Evolutionary conservation across 2,329 filamentous ascomycete species (phyloP).

Genomic region (Tolypocladium amazonense): DNA sequence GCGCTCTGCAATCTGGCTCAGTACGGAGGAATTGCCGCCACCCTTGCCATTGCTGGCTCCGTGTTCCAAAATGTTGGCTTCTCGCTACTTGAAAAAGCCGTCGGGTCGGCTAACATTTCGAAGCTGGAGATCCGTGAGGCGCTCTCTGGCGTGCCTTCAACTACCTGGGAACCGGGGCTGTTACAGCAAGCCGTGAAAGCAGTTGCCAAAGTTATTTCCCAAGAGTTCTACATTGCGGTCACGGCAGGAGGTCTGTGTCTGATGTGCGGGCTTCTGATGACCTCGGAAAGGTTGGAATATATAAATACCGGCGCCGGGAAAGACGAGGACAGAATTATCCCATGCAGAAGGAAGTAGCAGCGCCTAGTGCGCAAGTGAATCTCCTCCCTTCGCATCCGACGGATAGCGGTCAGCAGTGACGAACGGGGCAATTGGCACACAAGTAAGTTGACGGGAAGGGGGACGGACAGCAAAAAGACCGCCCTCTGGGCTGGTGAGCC

Average conservation of each 20-base stretch:
- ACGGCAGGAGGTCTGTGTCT: not conserved
- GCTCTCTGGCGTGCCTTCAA: not conserved
- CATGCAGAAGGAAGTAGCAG: too few species aligned
- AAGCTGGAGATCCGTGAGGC: not conserved
- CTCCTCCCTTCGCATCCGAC: too few species aligned
- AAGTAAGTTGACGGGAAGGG: too few species aligned
- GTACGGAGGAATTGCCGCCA: slow-evolving; percentile 16
- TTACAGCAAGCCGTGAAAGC: not conserved
- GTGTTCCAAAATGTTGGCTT: slow-evolving; percentile 21
- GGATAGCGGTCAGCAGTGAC: too few species aligned
- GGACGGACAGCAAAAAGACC: too few species aligned
- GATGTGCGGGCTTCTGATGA: not conserved
- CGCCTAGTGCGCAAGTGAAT: too few species aligned
- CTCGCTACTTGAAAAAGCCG: slow-evolving; percentile 5
- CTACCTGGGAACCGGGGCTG: not conserved
- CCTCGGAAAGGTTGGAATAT: not conserved
- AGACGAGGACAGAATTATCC: not conserved
- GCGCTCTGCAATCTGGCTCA: slow-evolving; percentile 23
- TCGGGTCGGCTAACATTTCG: not conserved
- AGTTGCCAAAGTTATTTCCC: not conserved
- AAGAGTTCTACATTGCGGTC: not conserved
- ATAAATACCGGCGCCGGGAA: not conserved
- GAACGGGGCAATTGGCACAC: too few species aligned
- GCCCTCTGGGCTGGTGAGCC: too few species aligned
- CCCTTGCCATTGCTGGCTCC: slow-evolving; percentile 15